Percentiles rank a stretch among this genome's conserved stretches.
These are phyloP conservation scores for Geotrichum cucujoidarum DNA, from an alignment of 1,139 yeast genomes.

Conservation along the genomic window DNA sequence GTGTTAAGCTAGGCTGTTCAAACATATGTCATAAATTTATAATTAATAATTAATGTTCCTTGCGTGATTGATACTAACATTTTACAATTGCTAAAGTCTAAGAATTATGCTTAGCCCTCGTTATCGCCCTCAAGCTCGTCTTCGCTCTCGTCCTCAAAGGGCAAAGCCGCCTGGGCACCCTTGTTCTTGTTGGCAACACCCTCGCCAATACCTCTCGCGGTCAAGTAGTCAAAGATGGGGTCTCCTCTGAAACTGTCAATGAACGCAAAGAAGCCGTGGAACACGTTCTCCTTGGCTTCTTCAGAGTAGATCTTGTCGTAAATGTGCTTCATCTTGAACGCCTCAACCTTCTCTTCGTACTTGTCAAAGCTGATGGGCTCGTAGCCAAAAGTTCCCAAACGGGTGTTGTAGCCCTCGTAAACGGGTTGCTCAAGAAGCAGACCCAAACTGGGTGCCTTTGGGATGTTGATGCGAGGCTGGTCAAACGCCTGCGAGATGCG, in stretches of 20 bases:
- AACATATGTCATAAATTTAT: no score
- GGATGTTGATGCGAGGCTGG: slow-evolving; percentile 72
- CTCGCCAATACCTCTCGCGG: slow-evolving; percentile 52
- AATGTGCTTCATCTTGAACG: slow-evolving; percentile 79
- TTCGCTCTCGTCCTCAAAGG: slow-evolving; percentile 29
- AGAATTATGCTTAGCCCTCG: no score
- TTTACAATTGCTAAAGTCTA: no score
- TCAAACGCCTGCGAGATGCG: slow-evolving; percentile 79
- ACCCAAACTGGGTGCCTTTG: slow-evolving; percentile 97
- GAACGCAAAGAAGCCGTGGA: slow-evolving; percentile 82
- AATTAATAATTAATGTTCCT: no score
- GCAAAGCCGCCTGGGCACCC: slow-evolving; percentile 24
- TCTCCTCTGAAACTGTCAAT: slow-evolving; percentile 67
- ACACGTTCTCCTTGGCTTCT: slow-evolving; percentile 81
- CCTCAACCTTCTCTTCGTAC: slow-evolving; percentile 67
- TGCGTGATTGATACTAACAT: no score
- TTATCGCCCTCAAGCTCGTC: slow-evolving; percentile 32
- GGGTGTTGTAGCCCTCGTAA: slow-evolving; percentile 75
- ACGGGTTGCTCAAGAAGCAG: slow-evolving; percentile 86
- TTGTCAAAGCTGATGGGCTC: slow-evolving; percentile 66
- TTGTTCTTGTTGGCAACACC: slow-evolving; percentile 22
- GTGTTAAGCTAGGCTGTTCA: no score
- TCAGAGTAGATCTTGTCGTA: slow-evolving; percentile 89
- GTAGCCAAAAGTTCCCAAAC: slow-evolving; percentile 72
- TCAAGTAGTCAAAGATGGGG: slow-evolving; percentile 69